phyloP scores from a whole-genome alignment of 2,329 filamentous ascomycete genomes.

The Ceratocystis variospora region DNA sequence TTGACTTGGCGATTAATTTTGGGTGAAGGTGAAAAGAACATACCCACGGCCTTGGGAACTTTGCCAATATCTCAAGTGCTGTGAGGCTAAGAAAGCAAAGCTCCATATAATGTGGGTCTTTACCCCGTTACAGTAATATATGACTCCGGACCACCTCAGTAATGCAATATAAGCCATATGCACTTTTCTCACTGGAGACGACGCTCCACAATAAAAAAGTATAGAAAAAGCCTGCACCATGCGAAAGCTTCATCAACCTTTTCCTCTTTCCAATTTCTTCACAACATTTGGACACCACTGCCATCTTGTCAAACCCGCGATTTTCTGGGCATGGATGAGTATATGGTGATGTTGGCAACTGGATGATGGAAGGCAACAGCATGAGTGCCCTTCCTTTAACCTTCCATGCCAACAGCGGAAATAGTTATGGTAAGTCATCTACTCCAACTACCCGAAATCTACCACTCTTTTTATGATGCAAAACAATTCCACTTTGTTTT shows the following conservation, averaged over 20 bases:
- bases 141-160: background rate
- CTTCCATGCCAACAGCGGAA: background rate
- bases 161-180: background rate
- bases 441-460: background rate
- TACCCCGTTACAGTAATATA: background rate
- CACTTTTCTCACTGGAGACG: constrained; percentile 10
- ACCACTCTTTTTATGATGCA: constrained; percentile 15
- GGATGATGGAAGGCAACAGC: too few species aligned
- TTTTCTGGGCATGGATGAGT: background rate
- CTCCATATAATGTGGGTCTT: background rate
- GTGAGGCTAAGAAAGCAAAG: background rate
- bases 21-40: background rate
- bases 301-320: background rate
- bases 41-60: background rate
- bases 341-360: background rate
- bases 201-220: constrained; percentile 13
- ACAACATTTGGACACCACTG: background rate
- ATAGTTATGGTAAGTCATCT: constrained; percentile 5
- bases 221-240: constrained; percentile 11
- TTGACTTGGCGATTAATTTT: background rate
- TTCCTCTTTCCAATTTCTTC: background rate
- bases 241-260: background rate
- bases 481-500: constrained; percentile 19
- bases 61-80: background rate
- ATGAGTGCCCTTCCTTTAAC: background rate